Percentiles rank a stretch among this genome's conserved stretches.
These are phyloP conservation scores for Sparassis latifolia DNA, from an alignment of 1,284 basidiomycete genomes.

Conservation along the genomic window DNA sequence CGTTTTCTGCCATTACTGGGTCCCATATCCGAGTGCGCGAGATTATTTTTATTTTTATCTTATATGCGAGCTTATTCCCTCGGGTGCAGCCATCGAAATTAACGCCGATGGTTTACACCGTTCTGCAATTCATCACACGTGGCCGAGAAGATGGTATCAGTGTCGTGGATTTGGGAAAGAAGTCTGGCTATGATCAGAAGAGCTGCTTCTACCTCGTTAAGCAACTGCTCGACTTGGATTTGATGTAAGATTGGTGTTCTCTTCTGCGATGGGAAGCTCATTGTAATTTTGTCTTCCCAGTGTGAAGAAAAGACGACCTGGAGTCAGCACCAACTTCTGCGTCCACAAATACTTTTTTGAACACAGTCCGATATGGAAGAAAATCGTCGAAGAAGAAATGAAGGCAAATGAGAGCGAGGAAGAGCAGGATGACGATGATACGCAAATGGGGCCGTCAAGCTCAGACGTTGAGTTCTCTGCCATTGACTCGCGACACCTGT, in stretches of 20 bases:
- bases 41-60: slow-evolving; percentile 4
- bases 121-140: slow-evolving; percentile 79
- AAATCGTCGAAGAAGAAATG: slow-evolving; percentile 61
- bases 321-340: slow-evolving; percentile 69
- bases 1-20: slow-evolving; percentile 76
- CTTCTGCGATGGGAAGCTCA: neutral
- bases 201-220: slow-evolving; percentile 82
- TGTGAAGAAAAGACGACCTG: slow-evolving; percentile 68
- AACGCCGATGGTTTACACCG: slow-evolving; percentile 79
- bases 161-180: slow-evolving; percentile 69
- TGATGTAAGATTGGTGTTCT: slow-evolving; percentile 52
- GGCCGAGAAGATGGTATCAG: slow-evolving; percentile 74
- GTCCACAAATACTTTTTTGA: slow-evolving; percentile 78
- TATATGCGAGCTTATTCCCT: neutral
- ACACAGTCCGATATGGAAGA: slow-evolving; percentile 61
- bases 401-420: slow-evolving; percentile 26
- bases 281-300: slow-evolving; percentile 27
- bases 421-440: slow-evolving; percentile 27
- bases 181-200: slow-evolving; percentile 84
- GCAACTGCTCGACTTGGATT: slow-evolving; percentile 63
- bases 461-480: slow-evolving; percentile 51
- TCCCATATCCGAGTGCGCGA: slow-evolving; percentile 63
- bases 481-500: slow-evolving; percentile 69
- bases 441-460: slow-evolving; percentile 24
- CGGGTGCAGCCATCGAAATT: slow-evolving; percentile 60